phyloP scores from a whole-genome alignment of 495 filamentous ascomycete species.

The Opeltia flavorubescens region DNA sequence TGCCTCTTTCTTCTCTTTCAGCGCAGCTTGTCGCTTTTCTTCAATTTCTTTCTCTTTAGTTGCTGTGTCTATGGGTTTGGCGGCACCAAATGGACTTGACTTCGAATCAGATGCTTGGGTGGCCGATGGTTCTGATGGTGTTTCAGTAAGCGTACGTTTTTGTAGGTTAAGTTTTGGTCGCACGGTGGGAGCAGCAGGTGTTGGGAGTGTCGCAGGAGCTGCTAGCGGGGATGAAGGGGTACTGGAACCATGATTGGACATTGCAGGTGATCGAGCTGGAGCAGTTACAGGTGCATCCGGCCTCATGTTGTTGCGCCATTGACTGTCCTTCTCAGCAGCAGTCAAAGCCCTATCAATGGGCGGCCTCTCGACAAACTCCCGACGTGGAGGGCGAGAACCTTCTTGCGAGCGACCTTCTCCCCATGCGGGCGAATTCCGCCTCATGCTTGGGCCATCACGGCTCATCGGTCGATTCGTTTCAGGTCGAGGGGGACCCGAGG shows the following conservation, averaged over 20 bases:
- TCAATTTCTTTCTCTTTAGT: constrained; percentile 77
- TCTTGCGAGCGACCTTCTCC: constrained; percentile 71
- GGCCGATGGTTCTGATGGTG: constrained; percentile 34
- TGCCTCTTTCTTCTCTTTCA: constrained; percentile 72
- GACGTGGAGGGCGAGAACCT: constrained; percentile 61
- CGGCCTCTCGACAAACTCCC: constrained; percentile 60
- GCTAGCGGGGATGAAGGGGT: constrained; percentile 50
- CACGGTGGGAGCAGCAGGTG: constrained; percentile 35
- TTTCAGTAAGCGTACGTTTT: constrained; percentile 79
- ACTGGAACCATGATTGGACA: constrained; percentile 47
- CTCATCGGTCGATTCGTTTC: constrained; percentile 44
- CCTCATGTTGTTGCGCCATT: constrained; percentile 74
- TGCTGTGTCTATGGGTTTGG: constrained; percentile 78
- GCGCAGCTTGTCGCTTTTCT: constrained; percentile 59
- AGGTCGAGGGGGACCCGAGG: constrained; percentile 43
- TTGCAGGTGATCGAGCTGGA: constrained; percentile 28
- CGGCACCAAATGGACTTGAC: constrained; percentile 83
- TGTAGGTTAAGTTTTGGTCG: constrained; percentile 70
- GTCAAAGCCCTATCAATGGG: constrained; percentile 55
- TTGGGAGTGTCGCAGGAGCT: constrained; percentile 20
- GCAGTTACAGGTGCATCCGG: constrained; percentile 43
- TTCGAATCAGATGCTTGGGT: constrained; percentile 51
- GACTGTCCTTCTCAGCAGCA: constrained; percentile 72
- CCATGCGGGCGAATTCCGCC: constrained; percentile 67
- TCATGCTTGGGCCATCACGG: constrained; percentile 46